Conservation (phyloP, 345 rosid genomes). For the Eucalyptus coolabah region DNA sequence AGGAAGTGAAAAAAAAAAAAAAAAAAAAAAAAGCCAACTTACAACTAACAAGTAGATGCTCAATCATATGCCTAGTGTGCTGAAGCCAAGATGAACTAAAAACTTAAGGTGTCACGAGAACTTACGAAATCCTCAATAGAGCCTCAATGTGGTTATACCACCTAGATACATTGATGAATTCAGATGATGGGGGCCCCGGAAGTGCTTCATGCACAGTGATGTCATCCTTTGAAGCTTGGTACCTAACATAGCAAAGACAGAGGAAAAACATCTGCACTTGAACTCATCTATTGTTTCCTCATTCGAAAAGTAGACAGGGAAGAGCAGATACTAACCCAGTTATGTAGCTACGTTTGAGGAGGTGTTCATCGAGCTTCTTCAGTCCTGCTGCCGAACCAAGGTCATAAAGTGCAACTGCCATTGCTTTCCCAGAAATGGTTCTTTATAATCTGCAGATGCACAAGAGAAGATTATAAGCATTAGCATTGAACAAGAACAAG, state of each 20-base stretch:
- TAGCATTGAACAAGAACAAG: not conserved
- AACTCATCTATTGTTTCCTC: not conserved
- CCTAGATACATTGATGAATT: slow-evolving; percentile 47
- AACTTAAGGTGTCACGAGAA: not conserved
- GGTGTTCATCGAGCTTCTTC: slow-evolving; percentile 75
- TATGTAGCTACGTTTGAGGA: slow-evolving; percentile 68
- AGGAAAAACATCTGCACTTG: not conserved
- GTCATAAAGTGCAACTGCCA: slow-evolving; percentile 50
- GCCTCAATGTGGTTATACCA: slow-evolving; percentile 91
- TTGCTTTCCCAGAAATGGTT: not conserved
- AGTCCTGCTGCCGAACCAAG: slow-evolving; percentile 46
- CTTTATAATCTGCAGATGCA: not conserved
- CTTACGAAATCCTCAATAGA: slow-evolving; percentile 93
- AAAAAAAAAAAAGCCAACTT: not conserved
- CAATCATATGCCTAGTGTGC: not conserved
- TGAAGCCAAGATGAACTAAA: not conserved
- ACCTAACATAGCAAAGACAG: slow-evolving; percentile 12
- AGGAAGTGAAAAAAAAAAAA: not conserved
- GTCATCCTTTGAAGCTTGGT: slow-evolving; percentile 94
- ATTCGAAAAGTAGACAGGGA: not conserved
- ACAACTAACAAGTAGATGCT: not conserved
- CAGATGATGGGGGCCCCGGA: slow-evolving; percentile 39
- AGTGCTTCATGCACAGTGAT: slow-evolving; percentile 47
- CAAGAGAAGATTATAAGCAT: not conserved
- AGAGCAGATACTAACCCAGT: slow-evolving; percentile 42